Base-by-base conservation (phyloP, 345 rosid species). In the Hypericum perforatum region DNA sequence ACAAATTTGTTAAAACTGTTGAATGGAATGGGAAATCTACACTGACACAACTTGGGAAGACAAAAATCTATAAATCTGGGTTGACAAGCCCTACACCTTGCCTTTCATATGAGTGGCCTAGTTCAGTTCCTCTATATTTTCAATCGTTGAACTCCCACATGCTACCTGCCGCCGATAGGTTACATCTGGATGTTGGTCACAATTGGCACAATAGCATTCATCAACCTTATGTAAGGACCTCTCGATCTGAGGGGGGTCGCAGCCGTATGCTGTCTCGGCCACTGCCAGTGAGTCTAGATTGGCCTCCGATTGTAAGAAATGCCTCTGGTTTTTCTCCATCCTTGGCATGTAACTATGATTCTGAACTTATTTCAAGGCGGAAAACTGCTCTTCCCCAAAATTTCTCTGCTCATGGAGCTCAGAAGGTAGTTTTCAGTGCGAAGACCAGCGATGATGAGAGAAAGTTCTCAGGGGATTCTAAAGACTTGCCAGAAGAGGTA, bases 271-370 rank as follows among this genome's bases (percentile, higher is more conserved):
- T 87, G 40, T 38, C 98, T 61, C 87, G 70, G 60, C 83, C 95
- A 43, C 58, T 86, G 65, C 76, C 89, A 58, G 76, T 82, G 95
- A 91, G 96, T 76, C 74, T 79, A 65, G 98, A 91, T 72, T 91
- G 98, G 95, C 98, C 96, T 49, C 96, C 95, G 49, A 65, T 84
- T 81, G 96, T 91, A 66, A 81, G 81, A 69, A 79, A 80, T 76
- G 73, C 72, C 52, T 74, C 76, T 65, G 84, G 89, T 46, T 57
- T 84, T 62, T 72, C 80, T 54, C 76, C 96, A 47, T 73, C 89
- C 32, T 54, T 87, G 63, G 44, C 87, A 9, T 75, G 85, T 63
- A 81, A 76, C 70, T 85, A 78, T 67, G 96, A 84, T 72, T 62
- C 88, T 49, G 89, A 88, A 58, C 77, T 82, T 65, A 68, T 78